Evolutionary conservation across 345 rosid species (phyloP).

Genomic region (Arabis hirsuta): DNA sequence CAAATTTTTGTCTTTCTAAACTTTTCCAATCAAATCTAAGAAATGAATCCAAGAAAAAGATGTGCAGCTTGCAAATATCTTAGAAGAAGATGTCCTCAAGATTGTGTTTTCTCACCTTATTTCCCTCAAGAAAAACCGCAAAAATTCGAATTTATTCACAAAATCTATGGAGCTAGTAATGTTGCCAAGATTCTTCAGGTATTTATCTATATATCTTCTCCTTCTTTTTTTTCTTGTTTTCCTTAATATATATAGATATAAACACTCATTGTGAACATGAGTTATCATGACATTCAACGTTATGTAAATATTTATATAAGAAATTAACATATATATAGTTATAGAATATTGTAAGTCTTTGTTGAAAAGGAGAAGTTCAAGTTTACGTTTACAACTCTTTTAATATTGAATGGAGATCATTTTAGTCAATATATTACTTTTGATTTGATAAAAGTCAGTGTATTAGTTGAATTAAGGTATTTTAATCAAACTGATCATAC

Average conservation of each 20-base stretch:
- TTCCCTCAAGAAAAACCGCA: slow-evolving; percentile 51
- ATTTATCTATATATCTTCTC: neutral
- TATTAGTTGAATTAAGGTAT: slow-evolving; percentile 2
- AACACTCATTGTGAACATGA: neutral
- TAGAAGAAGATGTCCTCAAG: slow-evolving; percentile 57
- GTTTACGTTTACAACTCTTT: slow-evolving; percentile 30
- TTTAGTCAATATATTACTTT: slow-evolving; percentile 8
- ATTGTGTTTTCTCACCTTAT: slow-evolving; percentile 61
- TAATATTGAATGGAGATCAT: neutral
- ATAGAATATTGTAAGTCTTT: slow-evolving; percentile 15
- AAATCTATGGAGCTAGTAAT: slow-evolving; percentile 65
- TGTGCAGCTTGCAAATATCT: slow-evolving; percentile 65
- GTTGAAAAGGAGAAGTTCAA: slow-evolving; percentile 15
- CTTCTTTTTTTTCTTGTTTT: too few species aligned
- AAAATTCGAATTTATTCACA: slow-evolving; percentile 53
- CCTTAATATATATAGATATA: neutral
- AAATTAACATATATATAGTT: neutral
- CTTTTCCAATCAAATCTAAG: neutral
- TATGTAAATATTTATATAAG: neutral
- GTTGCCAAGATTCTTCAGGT: slow-evolving; percentile 60
- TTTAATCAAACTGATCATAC: neutral
- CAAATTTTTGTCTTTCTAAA: slow-evolving; percentile 3
- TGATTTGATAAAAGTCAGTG: neutral
- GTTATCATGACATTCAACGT: neutral
- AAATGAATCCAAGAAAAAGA: slow-evolving; percentile 42